Conservation (phyloP, 148 eudicot genomes). For the Pouteria glomerata region DNA sequence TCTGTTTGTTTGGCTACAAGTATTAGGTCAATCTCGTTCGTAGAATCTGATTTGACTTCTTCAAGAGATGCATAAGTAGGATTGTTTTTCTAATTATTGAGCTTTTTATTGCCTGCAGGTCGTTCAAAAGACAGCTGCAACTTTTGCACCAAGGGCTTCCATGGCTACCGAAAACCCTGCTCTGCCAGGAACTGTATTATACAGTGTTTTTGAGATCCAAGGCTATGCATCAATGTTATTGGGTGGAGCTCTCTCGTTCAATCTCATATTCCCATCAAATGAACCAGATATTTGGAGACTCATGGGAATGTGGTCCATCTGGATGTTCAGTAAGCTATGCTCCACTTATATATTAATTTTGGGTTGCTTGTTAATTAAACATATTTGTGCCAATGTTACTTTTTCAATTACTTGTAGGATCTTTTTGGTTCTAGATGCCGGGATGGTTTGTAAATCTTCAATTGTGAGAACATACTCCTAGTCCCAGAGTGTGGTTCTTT, state of each 20-base stretch:
- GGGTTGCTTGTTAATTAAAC: constrained; percentile 2
- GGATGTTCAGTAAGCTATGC: constrained; percentile 94
- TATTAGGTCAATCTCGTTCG: not conserved
- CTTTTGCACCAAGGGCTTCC: constrained; percentile 97
- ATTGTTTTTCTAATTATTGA: not conserved
- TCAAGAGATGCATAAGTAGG: not conserved
- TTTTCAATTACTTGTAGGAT: too few relatives aligned
- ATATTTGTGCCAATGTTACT: not conserved
- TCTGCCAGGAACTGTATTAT: constrained; percentile 69
- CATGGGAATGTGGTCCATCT: constrained; percentile 99
- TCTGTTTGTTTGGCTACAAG: not conserved
- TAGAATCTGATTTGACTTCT: not conserved
- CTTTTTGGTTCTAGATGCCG: too few relatives aligned
- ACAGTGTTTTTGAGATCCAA: constrained; percentile 83
- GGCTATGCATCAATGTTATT: constrained; percentile 70
- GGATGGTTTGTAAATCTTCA: too few relatives aligned
- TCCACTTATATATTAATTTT: not conserved
- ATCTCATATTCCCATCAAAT: constrained; percentile 87
- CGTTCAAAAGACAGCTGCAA: constrained; percentile 86
- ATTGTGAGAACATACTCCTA: too few relatives aligned
- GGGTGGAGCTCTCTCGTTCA: constrained; percentile 93
- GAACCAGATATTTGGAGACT: constrained; percentile 95
- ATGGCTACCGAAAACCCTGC: constrained; percentile 87
- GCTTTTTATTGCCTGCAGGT: constrained; percentile 37
- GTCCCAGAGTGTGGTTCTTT: too few relatives aligned